Percentiles rank a stretch among this genome's conserved stretches.
These are phyloP conservation scores for Nidularia pulvinata DNA, from an alignment of 768 basidiomycete species.

Conservation along the genomic window DNA sequence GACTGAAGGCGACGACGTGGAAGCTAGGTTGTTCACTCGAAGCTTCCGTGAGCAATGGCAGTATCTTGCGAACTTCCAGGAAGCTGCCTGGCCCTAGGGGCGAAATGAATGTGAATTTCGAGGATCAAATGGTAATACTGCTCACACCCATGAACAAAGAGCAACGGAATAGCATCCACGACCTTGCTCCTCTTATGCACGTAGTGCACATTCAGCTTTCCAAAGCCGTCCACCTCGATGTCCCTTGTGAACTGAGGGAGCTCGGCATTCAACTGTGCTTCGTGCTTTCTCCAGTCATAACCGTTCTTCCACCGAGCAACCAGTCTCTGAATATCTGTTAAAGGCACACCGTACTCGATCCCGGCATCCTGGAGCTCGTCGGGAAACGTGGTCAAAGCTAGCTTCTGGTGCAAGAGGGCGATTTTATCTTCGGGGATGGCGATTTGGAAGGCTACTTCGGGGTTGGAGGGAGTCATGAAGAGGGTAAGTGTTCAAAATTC, in stretches of 20 bases:
- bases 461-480: too few species aligned
- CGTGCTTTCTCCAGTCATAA: slow-evolving; percentile 43
- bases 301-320: slow-evolving; percentile 36
- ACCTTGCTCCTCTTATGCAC: slow-evolving; percentile 42
- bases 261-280: slow-evolving; percentile 40
- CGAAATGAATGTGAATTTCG: not conserved
- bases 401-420: slow-evolving; percentile 10
- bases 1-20: slow-evolving; percentile 53
- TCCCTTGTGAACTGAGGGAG: slow-evolving; percentile 52
- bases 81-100: slow-evolving; percentile 53
- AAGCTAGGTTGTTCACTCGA: slow-evolving; percentile 48
- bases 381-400: slow-evolving; percentile 12
- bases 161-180: slow-evolving; percentile 42
- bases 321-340: slow-evolving; percentile 35
- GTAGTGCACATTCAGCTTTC: slow-evolving; percentile 42
- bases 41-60: slow-evolving; percentile 42
- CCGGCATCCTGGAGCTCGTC: slow-evolving; percentile 18
- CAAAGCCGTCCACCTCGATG: slow-evolving; percentile 40
- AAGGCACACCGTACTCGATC: slow-evolving; percentile 37
- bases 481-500: too few species aligned
- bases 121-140: not conserved
- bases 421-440: slow-evolving; percentile 11
- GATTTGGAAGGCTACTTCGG: slow-evolving; percentile 9
- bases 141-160: slow-evolving; percentile 55
- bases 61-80: slow-evolving; percentile 45